These are phyloP conservation scores for Xylaria hypoxylon DNA, from an alignment of 2,329 filamentous ascomycete species.

Conservation along the genomic window DNA sequence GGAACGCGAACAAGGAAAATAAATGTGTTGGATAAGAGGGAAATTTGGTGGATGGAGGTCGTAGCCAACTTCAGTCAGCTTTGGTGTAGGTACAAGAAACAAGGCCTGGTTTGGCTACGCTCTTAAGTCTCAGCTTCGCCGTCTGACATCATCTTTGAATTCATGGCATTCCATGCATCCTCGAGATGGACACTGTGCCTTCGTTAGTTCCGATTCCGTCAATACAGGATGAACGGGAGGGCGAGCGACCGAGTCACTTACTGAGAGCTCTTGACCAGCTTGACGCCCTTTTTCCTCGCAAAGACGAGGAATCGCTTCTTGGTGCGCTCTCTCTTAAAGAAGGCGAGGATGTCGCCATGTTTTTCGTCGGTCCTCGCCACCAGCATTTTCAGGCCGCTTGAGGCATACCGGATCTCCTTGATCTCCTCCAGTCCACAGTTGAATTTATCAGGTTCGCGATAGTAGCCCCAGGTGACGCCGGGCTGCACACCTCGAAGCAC, in stretches of 20 bases:
- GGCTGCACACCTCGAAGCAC: conserved; percentile 60
- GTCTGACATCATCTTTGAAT: conserved; percentile 46
- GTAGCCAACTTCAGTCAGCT: conserved; percentile 1
- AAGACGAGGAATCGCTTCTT: conserved; percentile 65
- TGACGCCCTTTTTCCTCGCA: conserved; percentile 57
- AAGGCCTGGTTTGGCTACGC: neutral
- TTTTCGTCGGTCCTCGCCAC: conserved; percentile 55
- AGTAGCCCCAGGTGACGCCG: conserved; percentile 60
- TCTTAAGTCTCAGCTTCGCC: conserved; percentile 39
- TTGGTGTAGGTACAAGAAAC: neutral
- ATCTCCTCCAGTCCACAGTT: conserved; percentile 61
- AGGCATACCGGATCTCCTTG: conserved; percentile 58
- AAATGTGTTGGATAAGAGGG: neutral
- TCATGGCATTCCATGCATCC: conserved; percentile 47
- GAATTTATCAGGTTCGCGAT: conserved; percentile 64
- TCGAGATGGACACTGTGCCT: conserved; percentile 43
- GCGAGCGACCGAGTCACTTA: conserved; percentile 51
- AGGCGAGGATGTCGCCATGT: conserved; percentile 61
- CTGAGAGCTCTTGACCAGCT: conserved; percentile 55
- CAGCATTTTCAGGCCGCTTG: conserved; percentile 56
- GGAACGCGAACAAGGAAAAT: conserved; percentile 13
- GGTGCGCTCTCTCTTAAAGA: conserved; percentile 65
- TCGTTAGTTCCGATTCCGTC: conserved; percentile 18
- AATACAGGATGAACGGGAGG: neutral
- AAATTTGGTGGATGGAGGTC: neutral